Conservation (phyloP, 179 eudicot species). For the Gypsophila paniculata region DNA sequence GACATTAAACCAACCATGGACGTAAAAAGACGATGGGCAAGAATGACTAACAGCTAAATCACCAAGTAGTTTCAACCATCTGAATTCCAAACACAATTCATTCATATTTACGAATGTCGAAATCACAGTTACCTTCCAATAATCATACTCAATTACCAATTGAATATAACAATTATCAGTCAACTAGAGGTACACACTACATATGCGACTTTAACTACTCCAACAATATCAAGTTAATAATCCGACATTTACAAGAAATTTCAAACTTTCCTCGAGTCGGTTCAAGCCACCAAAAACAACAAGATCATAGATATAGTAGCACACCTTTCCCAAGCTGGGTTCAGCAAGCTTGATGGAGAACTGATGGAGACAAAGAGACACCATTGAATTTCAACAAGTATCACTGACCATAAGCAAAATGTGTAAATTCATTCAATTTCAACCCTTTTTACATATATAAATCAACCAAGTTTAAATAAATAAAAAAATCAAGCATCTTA, state of each 20-base stretch:
- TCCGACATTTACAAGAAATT: neutral
- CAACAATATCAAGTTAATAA: no score
- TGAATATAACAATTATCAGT: neutral
- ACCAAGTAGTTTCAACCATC: neutral
- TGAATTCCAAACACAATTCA: neutral
- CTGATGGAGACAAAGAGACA: slow-evolving; percentile 12
- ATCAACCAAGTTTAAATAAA: neutral
- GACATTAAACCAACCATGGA: neutral
- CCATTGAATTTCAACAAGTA: neutral
- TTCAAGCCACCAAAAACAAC: neutral
- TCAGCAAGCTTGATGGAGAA: neutral
- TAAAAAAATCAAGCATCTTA: neutral
- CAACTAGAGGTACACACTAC: neutral
- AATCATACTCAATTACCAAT: neutral
- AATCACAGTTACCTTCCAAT: neutral
- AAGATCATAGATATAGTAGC: neutral
- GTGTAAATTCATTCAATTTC: neutral
- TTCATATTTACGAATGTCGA: neutral
- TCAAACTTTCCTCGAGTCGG: neutral
- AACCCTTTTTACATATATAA: neutral
- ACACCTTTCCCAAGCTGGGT: neutral
- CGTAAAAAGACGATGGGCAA: neutral
- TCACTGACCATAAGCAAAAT: neutral
- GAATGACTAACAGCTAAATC: neutral
- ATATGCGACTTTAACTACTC: neutral